These are phyloP conservation scores for Alternaria infectoria DNA, from an alignment of 2,329 filamentous ascomycete genomes.

Conservation along the genomic window DNA sequence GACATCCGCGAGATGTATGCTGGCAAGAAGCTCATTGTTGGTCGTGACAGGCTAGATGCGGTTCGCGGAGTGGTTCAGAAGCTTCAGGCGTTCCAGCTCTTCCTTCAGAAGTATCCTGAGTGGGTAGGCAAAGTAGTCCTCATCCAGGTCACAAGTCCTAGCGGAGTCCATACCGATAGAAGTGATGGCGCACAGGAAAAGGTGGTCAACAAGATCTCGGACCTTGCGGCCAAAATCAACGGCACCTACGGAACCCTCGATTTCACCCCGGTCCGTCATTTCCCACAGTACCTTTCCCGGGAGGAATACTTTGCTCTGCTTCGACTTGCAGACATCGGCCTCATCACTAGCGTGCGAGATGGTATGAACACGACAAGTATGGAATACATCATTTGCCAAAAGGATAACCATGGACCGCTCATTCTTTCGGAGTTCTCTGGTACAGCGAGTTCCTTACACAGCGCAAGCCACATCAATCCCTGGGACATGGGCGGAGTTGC, in stretches of 20 bases:
- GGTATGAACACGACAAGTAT: constrained; percentile 98
- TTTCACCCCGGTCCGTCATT: constrained; percentile 91
- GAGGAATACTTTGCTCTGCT: constrained; percentile 96
- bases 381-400: constrained; percentile 93
- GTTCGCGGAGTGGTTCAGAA: constrained; percentile 96
- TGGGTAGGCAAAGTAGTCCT: constrained; percentile 92
- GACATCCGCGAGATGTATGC: constrained; percentile 77
- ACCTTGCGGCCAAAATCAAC: constrained; percentile 90
- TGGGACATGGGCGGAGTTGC: constrained; percentile 90
- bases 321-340: constrained; percentile 84
- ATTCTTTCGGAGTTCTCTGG: constrained; percentile 97
- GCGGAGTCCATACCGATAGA: constrained; percentile 74
- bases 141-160: constrained; percentile 93
- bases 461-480: constrained; percentile 94
- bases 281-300: constrained; percentile 87
- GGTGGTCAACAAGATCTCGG: constrained; percentile 86
- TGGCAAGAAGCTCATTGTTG: constrained; percentile 95
- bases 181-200: constrained; percentile 77
- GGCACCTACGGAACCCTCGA: constrained; percentile 86
- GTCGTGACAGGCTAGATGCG: constrained; percentile 90
- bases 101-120: constrained; percentile 87
- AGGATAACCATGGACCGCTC: constrained; percentile 81
- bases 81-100: constrained; percentile 89
- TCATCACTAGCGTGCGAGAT: constrained; percentile 94
- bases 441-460: constrained; percentile 82